Conservation (phyloP, 805 yeast species). For the Metschnikowia colocasiae region DNA sequence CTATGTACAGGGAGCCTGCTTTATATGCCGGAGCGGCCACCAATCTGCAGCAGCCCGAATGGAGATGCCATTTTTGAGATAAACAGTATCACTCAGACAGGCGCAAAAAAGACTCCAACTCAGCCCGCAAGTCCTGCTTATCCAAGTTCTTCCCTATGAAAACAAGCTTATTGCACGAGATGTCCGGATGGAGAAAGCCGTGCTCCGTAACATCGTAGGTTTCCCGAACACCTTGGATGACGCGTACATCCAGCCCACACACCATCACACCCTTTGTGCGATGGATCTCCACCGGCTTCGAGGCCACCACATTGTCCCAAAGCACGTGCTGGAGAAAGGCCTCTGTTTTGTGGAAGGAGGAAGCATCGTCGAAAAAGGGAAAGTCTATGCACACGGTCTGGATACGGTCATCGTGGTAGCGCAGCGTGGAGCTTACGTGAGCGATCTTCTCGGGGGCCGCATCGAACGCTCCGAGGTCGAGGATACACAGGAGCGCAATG, state of each 20-base stretch:
- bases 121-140: conserved; percentile 30
- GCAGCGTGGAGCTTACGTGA: conserved; percentile 14
- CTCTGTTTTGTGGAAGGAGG: conserved; percentile 49
- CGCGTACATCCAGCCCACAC: conserved; percentile 40
- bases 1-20: too few relatives aligned
- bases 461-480: conserved; percentile 79
- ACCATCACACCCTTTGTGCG: conserved; percentile 76
- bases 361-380: conserved; percentile 37
- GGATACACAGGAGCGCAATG: conserved; percentile 57
- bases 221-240: conserved; percentile 89
- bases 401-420: conserved; percentile 40
- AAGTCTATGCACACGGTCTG: conserved; percentile 38
- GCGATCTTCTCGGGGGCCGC: conserved; percentile 22
- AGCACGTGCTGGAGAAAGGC: conserved; percentile 62
- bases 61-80: too few relatives aligned
- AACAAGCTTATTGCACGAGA: conserved; percentile 55
- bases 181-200: conserved; percentile 33
- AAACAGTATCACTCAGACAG: too few relatives aligned
- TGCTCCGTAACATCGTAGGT: conserved; percentile 75
- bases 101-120: conserved; percentile 19
- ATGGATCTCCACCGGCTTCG: conserved; percentile 60
- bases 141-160: conserved; percentile 68
- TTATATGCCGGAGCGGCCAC: too few relatives aligned
- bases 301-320: conserved; percentile 61
- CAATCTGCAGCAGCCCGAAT: too few relatives aligned